Percentiles rank a stretch among this genome's conserved stretches.
These are phyloP conservation scores for Talaromyces pinophilus DNA, from an alignment of 2,329 filamentous ascomycete genomes.

Conservation along the genomic window DNA sequence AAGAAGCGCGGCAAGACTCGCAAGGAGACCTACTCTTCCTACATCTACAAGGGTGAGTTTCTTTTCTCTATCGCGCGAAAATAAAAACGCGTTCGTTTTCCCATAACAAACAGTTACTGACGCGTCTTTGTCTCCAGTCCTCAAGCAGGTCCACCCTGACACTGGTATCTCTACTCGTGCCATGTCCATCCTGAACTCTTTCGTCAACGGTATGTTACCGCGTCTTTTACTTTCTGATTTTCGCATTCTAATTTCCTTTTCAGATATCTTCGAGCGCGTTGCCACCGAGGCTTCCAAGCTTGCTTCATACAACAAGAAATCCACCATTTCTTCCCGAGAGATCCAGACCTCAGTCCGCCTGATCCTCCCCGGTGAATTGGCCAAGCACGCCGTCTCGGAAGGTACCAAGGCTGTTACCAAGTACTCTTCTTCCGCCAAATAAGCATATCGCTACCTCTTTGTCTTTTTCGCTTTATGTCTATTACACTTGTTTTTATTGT, in stretches of 20 bases:
- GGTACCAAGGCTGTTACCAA: constrained; percentile 99
- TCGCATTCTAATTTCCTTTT: constrained; percentile 13
- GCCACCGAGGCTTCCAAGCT: constrained; percentile 99
- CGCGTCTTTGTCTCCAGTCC: constrained; percentile 62
- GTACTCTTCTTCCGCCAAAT: constrained; percentile 99
- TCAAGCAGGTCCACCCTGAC: constrained; percentile 99
- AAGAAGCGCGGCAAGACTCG: constrained; percentile 99
- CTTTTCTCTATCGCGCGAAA: too few relatives aligned
- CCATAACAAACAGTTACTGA: constrained; percentile 33
- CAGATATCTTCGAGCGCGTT: constrained; percentile 98
- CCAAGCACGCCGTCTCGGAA: constrained; percentile 99
- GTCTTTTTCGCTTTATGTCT: constrained; percentile 53
- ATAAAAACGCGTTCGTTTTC: not conserved
- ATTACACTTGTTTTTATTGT: constrained; percentile 31
- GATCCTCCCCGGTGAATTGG: constrained; percentile 96
- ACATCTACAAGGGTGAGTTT: constrained; percentile 95
- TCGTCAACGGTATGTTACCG: constrained; percentile 81
- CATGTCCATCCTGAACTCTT: constrained; percentile 99
- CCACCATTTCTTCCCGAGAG: constrained; percentile 97
- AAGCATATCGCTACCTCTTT: constrained; percentile 59
- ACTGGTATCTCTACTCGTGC: constrained; percentile 99
- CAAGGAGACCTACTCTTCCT: constrained; percentile 99
- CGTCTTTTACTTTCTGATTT: not conserved
- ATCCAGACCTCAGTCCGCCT: constrained; percentile 98
- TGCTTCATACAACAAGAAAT: constrained; percentile 99